phyloP scores from a whole-genome alignment of 148 eudicot genomes.

The Hydrangea macrophylla region DNA sequence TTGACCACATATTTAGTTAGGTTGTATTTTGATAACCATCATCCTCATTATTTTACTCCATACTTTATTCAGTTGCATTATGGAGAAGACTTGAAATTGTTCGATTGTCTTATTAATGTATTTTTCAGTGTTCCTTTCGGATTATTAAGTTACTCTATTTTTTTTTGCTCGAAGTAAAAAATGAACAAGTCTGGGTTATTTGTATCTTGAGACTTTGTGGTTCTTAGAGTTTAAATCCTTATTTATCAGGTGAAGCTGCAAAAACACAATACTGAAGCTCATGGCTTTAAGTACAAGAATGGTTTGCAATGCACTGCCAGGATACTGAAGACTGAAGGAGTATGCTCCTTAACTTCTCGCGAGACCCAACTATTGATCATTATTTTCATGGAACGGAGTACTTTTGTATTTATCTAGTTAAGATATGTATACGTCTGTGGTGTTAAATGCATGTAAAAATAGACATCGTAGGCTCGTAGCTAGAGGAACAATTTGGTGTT shows the following conservation, averaged over 20 bases:
- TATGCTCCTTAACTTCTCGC: slow-evolving; percentile 56
- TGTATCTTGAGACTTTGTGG: not conserved
- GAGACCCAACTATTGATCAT: slow-evolving; percentile 24
- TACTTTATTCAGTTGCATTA: not conserved
- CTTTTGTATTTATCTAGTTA: no score
- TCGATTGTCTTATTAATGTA: not conserved
- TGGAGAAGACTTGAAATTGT: not conserved
- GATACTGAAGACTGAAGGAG: slow-evolving; percentile 88
- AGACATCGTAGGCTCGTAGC: no score
- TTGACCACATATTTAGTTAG: not conserved
- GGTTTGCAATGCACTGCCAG: slow-evolving; percentile 86
- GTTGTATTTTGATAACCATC: not conserved
- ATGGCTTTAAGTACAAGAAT: slow-evolving; percentile 65
- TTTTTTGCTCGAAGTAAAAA: no score
- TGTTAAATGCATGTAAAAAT: no score
- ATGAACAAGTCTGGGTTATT: not conserved
- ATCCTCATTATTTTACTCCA: not conserved
- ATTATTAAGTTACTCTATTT: no score
- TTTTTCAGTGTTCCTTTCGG: not conserved
- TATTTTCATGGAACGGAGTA: no score
- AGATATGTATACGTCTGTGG: no score
- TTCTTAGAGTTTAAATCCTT: not conserved
- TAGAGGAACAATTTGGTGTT: no score
- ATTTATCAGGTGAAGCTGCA: slow-evolving; percentile 79
- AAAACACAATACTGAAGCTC: slow-evolving; percentile 75